Evolutionary conservation across 176 grass and related monocot genomes (phyloP).

Genomic region (sorghum (Sorghum bicolor)): Sorghum_bicolor_NCBIv3 NC_012870.2:78895001-78895500

Average conservation of each 20-base stretch:
- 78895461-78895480: too few species aligned
- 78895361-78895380: too few species aligned
- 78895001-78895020: background rate
- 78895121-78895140: background rate
- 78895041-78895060: background rate
- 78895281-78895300: background rate
- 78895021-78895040: background rate
- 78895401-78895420: too few species aligned
- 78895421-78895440: too few species aligned
- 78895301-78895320: background rate
- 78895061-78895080: background rate
- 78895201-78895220: slow-evolving; percentile 19
- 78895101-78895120: background rate
- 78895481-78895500: too few species aligned
- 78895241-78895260: background rate
- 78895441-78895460: too few species aligned
- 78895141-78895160: background rate
- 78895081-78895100: background rate
- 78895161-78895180: background rate
- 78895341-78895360: too few species aligned
- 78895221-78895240: background rate
- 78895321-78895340: too few species aligned
- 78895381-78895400: too few species aligned
- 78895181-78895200: background rate
- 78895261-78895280: background rate